Evolutionary conservation across 2,329 filamentous ascomycete species (phyloP).

Genomic region (Calonectria montana): DNA sequence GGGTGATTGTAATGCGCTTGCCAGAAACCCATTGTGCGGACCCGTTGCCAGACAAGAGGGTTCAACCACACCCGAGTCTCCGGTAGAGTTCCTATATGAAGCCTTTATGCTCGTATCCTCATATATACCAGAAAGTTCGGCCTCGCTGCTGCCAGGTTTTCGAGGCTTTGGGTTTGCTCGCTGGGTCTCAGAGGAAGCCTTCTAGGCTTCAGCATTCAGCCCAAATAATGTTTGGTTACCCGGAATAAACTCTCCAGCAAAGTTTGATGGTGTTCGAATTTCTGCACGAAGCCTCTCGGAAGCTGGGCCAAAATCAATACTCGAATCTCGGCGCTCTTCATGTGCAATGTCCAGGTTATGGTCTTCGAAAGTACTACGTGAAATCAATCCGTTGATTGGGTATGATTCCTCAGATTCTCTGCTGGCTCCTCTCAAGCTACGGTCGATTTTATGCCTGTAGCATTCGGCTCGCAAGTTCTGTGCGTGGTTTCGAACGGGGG

Average conservation of each 20-base stretch:
- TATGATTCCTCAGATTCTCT: not conserved
- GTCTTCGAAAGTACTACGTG: not conserved
- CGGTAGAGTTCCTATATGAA: not conserved
- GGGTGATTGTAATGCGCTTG: not conserved
- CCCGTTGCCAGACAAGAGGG: not conserved
- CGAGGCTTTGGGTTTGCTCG: not conserved
- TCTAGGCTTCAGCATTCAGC: constrained; percentile 31
- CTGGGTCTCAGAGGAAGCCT: constrained; percentile 22
- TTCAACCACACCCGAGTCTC: too few species aligned
- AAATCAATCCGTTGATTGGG: not conserved
- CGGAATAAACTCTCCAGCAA: constrained; percentile 6
- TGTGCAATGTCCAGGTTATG: not conserved
- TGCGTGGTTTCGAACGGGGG: not conserved
- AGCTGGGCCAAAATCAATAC: constrained; percentile 25
- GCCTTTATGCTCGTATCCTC: not conserved
- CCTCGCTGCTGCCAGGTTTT: not conserved
- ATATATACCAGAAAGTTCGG: not conserved
- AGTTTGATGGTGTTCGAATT: constrained; percentile 28
- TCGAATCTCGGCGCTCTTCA: not conserved
- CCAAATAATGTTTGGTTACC: constrained; percentile 9
- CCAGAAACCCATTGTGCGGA: constrained; percentile 5
- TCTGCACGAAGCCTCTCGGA: constrained; percentile 41
- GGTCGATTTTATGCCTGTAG: not conserved
- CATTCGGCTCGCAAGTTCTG: not conserved
- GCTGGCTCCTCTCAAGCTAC: not conserved